Evolutionary conservation across 2,329 filamentous ascomycete species (phyloP), one percentile per base, ranked within the genome.

Genomic region (Catunica adiposa): DNA sequence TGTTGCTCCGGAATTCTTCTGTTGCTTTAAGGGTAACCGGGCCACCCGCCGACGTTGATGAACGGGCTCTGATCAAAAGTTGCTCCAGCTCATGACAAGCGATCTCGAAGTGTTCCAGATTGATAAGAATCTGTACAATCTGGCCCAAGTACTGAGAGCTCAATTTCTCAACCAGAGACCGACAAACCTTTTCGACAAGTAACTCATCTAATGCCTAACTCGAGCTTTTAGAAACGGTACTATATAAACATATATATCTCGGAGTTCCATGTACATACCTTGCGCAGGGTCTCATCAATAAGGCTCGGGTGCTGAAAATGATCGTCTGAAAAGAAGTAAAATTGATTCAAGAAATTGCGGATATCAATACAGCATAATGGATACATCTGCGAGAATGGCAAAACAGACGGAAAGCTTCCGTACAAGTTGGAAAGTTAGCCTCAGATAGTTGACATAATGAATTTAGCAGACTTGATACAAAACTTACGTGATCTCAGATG

Each of bases 341-440:
- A 97, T 65, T 97, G 89, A 67, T 96, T 96, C 58, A 97, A 73
- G 67, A 98, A 97, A 67, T 96, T 96, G 42, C 90, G 81, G 63
- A 98, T 96, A 64, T 97, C 89, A 66, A 97, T 97, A 71, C 92
- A 98, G 69, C 92, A 96, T 31, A 97, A 76, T 1, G 92, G 90
- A 66, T 98, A 98, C 92, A 98, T 98, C 63, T 97, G 89, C 11
- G 89, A 96, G 67, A 98, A 98, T 0, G 92, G 94, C 1, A 98
- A 73, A n/a, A 96, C 87, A 62, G 85, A 94, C 3, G 92, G 94
- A 66, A 95, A 95, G 11, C 86, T 89, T n/a, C n/a, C n/a, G n/a
- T n/a, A n/a, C n/a, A n/a, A n/a, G n/a, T n/a, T n/a, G n/a, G n/a
- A n/a, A n/a, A n/a, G n/a, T n/a, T n/a, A n/a, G n/a, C n/a, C n/a